Base-by-base conservation (phyloP, 257 asterid species). In the Gentiana macrophylla region DNA sequence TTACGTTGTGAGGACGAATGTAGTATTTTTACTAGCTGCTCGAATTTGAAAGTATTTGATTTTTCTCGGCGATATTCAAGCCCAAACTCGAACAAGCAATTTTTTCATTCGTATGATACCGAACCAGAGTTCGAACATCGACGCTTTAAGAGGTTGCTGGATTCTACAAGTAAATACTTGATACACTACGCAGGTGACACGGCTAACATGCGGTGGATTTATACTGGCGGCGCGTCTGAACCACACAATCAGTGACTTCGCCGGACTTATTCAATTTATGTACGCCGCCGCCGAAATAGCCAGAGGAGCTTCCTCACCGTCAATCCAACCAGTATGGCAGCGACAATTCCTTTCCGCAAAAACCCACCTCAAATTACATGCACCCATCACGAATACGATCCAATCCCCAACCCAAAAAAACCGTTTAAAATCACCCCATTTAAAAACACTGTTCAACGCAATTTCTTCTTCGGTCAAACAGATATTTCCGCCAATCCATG, bases 201-300 rank as follows among this genome's bases (percentile, higher is more conserved):
- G 87, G 24, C 71, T 86, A 1, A 72, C 6, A 37, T 86, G 95
- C 44, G 93, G 87, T 3, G 83, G 94, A 10, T 84, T 81, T 52
- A 73, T 84, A 33, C 71, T 86, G 0, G 84, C 85, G 1, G 52
- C 81, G 35, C 84, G 86, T 37, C 77, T 76, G 12, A 81, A 84
- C 37, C 96, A 86, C 82, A 71, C 92, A 0, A 72, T 84, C 74
- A 11, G 83, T 37, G 96, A 86, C 33, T 94, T 73, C 3, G 55
- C 79, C 0, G 96, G 96, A 7, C 77, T 83, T 0, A 79, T 68
- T 50, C 93, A 78, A 53, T 86, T 86, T 60, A 78, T 80, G 86
- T 38, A 66, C 0, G 85, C 89, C 3, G 69, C 84, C 0, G 83
- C 75, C 4, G 92, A 86, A 58, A 61, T 84, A 0, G 94, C 96